Evolutionary conservation across 176 grass and related monocot genomes (phyloP).

Genomic region (Calamus simplicifolius): DNA sequence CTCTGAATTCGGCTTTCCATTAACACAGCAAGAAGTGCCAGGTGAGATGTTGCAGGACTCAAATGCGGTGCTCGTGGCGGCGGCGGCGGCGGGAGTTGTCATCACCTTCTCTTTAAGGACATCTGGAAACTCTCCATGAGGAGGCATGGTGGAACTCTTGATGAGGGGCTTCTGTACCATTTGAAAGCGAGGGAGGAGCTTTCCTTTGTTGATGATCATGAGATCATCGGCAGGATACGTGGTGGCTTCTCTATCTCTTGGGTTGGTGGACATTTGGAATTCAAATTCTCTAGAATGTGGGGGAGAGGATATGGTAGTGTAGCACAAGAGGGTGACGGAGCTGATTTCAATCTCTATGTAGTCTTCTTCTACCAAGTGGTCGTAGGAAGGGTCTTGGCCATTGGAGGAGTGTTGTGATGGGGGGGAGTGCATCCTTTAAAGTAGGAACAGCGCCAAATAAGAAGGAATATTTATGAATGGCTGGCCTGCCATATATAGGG

Average conservation of each 20-base stretch:
- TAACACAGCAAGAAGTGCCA: slow-evolving; percentile 10
- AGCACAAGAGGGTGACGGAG: background rate
- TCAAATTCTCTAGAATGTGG: slow-evolving; percentile 24
- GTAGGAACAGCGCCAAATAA: slow-evolving; percentile 2
- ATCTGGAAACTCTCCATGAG: too few species aligned
- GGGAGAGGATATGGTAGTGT: slow-evolving; percentile 4
- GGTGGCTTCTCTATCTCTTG: background rate
- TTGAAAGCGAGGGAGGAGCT: slow-evolving; percentile 11
- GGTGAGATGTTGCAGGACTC: slow-evolving; percentile 30
- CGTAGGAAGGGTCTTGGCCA: background rate
- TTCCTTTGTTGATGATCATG: slow-evolving; percentile 19
- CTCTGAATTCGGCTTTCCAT: slow-evolving; percentile 13
- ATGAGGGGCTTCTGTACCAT: slow-evolving; percentile 5
- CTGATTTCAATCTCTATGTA: slow-evolving; percentile 74
- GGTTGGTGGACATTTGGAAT: slow-evolving; percentile 30
- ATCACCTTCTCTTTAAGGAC: too few species aligned
- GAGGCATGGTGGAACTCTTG: background rate
- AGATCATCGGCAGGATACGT: slow-evolving; percentile 25
- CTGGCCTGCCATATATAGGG: background rate
- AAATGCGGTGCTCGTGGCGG: background rate
- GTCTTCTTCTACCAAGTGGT: background rate
- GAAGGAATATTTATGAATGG: background rate
- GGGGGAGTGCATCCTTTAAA: background rate
- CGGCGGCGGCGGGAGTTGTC: background rate
- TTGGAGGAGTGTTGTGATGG: background rate